phyloP scores from a whole-genome alignment of 495 filamentous ascomycete species.

The Trichoderma virens region DNA sequence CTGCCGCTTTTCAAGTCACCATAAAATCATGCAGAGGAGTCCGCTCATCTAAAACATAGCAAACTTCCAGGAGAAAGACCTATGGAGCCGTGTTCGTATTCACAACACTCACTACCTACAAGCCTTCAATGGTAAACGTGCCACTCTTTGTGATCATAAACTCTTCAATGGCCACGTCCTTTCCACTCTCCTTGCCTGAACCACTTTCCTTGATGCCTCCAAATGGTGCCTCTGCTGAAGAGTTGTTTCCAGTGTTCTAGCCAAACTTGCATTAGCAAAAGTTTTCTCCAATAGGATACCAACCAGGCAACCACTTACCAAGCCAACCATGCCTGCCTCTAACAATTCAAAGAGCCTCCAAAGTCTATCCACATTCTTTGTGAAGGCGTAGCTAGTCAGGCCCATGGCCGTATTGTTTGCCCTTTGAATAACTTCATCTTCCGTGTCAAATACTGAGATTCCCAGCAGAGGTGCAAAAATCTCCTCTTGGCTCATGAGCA shows the following conservation, averaged over 20 bases:
- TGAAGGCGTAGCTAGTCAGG: constrained; percentile 64
- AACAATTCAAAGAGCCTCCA: constrained; percentile 68
- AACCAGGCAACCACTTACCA: constrained; percentile 32
- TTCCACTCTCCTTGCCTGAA: constrained; percentile 69
- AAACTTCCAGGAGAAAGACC: too few relatives aligned
- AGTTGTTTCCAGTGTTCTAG: constrained; percentile 43
- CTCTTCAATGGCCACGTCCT: constrained; percentile 62
- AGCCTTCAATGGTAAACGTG: constrained; percentile 49
- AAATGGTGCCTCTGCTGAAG: constrained; percentile 64
- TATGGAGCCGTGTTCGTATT: too few relatives aligned
- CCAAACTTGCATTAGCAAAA: neutral
- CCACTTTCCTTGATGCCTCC: constrained; percentile 70
- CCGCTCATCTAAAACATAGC: too few relatives aligned
- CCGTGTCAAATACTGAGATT: constrained; percentile 60
- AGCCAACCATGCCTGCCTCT: constrained; percentile 69
- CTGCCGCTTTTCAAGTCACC: too few relatives aligned
- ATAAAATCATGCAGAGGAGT: too few relatives aligned
- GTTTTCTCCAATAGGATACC: neutral
- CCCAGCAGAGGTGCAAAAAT: constrained; percentile 63
- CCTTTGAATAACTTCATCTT: constrained; percentile 55
- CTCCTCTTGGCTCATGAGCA: constrained; percentile 62
- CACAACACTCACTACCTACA: too few relatives aligned
- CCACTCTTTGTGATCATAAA: constrained; percentile 69
- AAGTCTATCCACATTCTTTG: constrained; percentile 62
- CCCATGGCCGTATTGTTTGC: constrained; percentile 67